Base-by-base conservation (phyloP, 2,329 filamentous ascomycete genomes). In the Fusarium sp. region DNA sequence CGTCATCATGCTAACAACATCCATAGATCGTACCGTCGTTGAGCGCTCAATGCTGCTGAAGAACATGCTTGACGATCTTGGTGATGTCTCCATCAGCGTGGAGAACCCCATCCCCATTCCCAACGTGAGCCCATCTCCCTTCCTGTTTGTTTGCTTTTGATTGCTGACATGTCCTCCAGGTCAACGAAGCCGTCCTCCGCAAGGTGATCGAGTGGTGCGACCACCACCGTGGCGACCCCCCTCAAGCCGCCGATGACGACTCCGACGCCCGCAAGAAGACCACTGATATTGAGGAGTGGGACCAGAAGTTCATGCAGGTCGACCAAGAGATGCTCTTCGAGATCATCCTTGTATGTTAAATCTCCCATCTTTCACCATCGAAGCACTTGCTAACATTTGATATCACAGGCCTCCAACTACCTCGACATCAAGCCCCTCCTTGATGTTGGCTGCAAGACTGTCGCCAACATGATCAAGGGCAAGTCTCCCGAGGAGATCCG, bases 381-480 rank as follows among this genome's bases (percentile, higher is more conserved):
- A 40, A 10, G 34, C 49, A 49, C 23, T 40, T 65, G 50, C 71
- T 78, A 65, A 80, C 68, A 36, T 14, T 38, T 11, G 3, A 25
- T 57, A 59, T 16, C 9, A 33, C 16, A 96, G 92, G 96, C 96
- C 4, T 93, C 95, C 76, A 99, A 99, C 86, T 99, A 98, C 81
- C 91, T 99, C 65, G 96, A 99, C 74, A 99, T 99, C 85, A 99
- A 98, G 87, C 91, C 93, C 1, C 91, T 99, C 1, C 90, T 99
- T 27, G 96, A 99, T 72, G 95, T 98, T 65, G 96, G 96, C 68
- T 99, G 96, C 89, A 99, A 99, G 89, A 99, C 96, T 0, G 96
- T 99, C 14, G 96, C 96, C 68, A 99, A 99, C 84, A 99, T 99
- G 96, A 99, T 99, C 86, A 99, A 99, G 91, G 96, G 96, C 83